Base-by-base conservation (phyloP, 177 flowering plant genomes). In the Vitis hybrid region DNA sequence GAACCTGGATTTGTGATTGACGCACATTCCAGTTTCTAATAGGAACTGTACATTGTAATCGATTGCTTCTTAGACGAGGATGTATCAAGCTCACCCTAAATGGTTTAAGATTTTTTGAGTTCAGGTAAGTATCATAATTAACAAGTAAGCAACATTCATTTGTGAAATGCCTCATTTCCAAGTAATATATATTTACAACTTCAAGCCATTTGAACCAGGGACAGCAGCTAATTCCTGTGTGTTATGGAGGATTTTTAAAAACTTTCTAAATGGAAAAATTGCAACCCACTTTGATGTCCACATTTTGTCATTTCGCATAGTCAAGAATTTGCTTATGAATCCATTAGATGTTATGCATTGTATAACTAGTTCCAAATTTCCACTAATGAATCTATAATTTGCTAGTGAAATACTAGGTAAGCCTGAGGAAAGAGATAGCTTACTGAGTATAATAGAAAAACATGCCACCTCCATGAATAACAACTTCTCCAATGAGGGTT, bases 381-480 rank as follows among this genome's bases (percentile, higher is more conserved):
- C 46, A 35, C 46, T 35, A 35, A 35, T 5, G 7, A 35, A 35
- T 35, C 7, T 35, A 35, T 5, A 35, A 35, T 35, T 18, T 35
- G 19, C 24, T n/a, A 40, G 3, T n/a, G 59, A 21, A 15, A 8
- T 49, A 7, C 18, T 5, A 56, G 19, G 14, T 48, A 14, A 56
- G 69, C 3, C 13, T 3, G 51, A 52, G 21, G 16, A 10, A 21
- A n/a, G 21, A 52, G 56, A 62, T 19, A 7, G 58, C 83, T 83
- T 76, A 85, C 89, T 85, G 87, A 18, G 89, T 81, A 55, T 85
- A 83, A 56, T 66, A 85, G 77, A 32, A 81, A 50, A 70, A 78
- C 2, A 80, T 78, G 75, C 15, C 3, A 54, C 66, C 70, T 65
- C 84, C 87, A 70, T 59, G 75, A 16, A 54, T 3, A 64, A 52